Conservation (phyloP, 1,284 basidiomycete species). For the Pseudozyma sp. region DNA sequence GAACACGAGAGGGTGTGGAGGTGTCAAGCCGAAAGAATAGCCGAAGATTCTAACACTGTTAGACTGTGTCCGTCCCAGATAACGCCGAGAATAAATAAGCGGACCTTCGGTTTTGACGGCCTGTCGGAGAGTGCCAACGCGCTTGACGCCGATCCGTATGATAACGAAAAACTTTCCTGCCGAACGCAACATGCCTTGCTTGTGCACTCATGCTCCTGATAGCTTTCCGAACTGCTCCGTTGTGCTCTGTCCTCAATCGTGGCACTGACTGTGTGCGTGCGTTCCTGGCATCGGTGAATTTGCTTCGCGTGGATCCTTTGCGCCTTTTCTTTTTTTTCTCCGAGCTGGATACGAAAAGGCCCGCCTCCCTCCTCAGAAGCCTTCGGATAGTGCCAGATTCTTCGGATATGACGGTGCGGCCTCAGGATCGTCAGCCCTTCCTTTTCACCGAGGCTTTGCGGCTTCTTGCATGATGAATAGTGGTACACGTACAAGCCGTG, state of each 20-base stretch:
- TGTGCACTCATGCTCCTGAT: neutral
- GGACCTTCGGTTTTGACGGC: constrained; percentile 30
- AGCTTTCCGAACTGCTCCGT: neutral
- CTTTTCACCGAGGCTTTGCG: neutral
- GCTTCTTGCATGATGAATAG: neutral
- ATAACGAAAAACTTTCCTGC: neutral
- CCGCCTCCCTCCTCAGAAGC: neutral
- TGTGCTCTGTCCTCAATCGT: neutral
- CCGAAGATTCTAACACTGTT: neutral
- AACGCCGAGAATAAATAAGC: too few species aligned
- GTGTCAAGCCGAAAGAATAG: too few species aligned
- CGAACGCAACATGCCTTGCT: neutral
- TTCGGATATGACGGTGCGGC: constrained; percentile 30
- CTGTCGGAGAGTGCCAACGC: constrained; percentile 3
- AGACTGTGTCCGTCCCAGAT: too few species aligned
- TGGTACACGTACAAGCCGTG: neutral
- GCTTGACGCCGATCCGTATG: neutral
- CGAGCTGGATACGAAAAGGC: neutral
- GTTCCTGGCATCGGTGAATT: constrained; percentile 12
- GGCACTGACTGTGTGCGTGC: neutral
- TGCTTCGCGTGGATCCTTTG: neutral
- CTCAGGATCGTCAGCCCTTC: neutral
- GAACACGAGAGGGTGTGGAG: too few species aligned
- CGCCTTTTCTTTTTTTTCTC: constrained; percentile 8
- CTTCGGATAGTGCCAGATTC: constrained; percentile 11